These are phyloP conservation scores for Umbelopsis sp. DNA, from an alignment of 371 early-diverging fungal genomes.

Conservation along the genomic window DNA sequence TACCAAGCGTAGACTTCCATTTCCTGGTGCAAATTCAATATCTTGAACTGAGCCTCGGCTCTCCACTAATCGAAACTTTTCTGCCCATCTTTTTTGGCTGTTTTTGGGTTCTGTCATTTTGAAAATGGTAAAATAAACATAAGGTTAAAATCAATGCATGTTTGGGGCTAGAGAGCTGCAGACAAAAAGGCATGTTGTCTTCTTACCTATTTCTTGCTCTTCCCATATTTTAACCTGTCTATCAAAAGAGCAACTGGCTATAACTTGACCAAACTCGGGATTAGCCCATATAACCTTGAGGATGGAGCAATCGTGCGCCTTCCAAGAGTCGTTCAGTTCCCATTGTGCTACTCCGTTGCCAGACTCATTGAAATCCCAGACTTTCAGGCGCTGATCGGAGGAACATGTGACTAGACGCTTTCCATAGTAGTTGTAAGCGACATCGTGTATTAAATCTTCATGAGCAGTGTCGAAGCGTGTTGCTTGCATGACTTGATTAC, in stretches of 20 bases:
- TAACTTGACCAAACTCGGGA: conserved; percentile 91
- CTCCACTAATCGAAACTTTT: conserved; percentile 71
- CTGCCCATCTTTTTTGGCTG: conserved; percentile 72
- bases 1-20: conserved; percentile 76
- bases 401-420: conserved; percentile 87
- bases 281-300: conserved; percentile 89
- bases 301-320: conserved; percentile 89
- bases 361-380: conserved; percentile 78
- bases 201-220: conserved; percentile 74
- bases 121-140: background rate
- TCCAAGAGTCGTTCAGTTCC: conserved; percentile 87
- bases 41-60: conserved; percentile 80
- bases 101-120: conserved; percentile 57
- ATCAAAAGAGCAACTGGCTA: conserved; percentile 93
- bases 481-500: conserved; percentile 49
- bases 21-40: conserved; percentile 88
- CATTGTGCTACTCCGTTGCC: conserved; percentile 69
- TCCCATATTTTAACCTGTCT: conserved; percentile 91
- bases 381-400: conserved; percentile 91
- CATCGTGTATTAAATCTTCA: conserved; percentile 93
- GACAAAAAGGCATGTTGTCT: background rate
- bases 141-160: no score
- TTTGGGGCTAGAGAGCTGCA: no score
- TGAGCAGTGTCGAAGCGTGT: conserved; percentile 77
- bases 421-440: conserved; percentile 93